These are phyloP conservation scores for Erigeron philadelphicus DNA, from an alignment of 140 eudicot species.

Conservation along the genomic window DNA sequence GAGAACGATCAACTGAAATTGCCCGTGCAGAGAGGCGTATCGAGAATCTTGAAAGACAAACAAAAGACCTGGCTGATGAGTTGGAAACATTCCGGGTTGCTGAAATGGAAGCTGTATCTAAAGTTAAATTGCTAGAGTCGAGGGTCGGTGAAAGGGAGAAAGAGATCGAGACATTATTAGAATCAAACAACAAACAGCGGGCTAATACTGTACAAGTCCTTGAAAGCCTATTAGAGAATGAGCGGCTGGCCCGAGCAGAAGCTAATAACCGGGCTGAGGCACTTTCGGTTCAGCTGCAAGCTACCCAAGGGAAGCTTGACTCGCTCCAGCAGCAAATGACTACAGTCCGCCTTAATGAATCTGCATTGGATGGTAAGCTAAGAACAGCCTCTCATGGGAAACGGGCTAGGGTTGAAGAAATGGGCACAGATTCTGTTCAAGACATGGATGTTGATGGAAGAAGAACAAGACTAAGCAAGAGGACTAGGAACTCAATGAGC, in stretches of 20 bases:
- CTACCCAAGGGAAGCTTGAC: conserved; percentile 87
- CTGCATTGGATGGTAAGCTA: conserved; percentile 69
- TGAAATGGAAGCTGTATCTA: conserved; percentile 65
- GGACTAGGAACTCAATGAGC: conserved; percentile 59
- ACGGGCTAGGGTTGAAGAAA: conserved; percentile 64
- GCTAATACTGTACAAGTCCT: conserved; percentile 71
- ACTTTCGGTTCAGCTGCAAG: conserved; percentile 82
- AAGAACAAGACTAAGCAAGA: conserved; percentile 50
- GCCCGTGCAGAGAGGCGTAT: conserved; percentile 63
- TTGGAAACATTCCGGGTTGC: conserved; percentile 44
- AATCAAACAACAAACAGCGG: conserved; percentile 77
- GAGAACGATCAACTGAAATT: conserved; percentile 65
- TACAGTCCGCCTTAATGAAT: conserved; percentile 57
- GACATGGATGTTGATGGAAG: conserved; percentile 45
- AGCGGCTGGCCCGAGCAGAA: conserved; percentile 84
- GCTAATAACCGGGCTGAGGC: conserved; percentile 89
- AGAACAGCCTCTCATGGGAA: conserved; percentile 72
- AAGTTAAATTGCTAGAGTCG: conserved; percentile 51
- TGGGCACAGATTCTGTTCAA: conserved; percentile 63
- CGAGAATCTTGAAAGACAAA: conserved; percentile 66
- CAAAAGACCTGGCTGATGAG: conserved; percentile 44
- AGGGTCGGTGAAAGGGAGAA: conserved; percentile 77
- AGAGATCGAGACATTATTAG: conserved; percentile 67
- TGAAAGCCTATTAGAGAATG: conserved; percentile 65
- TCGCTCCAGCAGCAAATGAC: conserved; percentile 76